A percentile compares a stretch with the other conserved stretches of the same genome.
phyloP scores from a whole-genome alignment of 139 green algal genomes.

The Coelastrella sp. region DNA sequence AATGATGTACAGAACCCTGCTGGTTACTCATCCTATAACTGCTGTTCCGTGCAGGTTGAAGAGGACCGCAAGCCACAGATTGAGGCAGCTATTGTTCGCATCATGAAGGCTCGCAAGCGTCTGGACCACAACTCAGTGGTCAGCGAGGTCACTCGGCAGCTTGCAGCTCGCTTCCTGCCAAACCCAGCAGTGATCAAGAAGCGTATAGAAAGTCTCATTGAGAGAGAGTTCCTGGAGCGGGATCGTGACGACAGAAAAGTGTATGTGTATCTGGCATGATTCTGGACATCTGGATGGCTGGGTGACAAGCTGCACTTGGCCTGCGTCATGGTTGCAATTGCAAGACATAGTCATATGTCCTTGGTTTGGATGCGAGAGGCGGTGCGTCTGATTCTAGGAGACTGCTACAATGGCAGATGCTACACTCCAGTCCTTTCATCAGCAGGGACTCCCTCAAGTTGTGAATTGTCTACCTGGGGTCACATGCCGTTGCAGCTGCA shows the following conservation, averaged over 20 bases:
- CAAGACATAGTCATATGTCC: too few species aligned
- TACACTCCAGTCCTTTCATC: too few species aligned
- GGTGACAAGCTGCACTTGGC: too few species aligned
- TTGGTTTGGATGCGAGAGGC: too few species aligned
- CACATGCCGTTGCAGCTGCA: too few species aligned
- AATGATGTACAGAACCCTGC: too few species aligned
- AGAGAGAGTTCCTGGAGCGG: slow-evolving; percentile 96
- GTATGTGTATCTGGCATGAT: slow-evolving; percentile 89
- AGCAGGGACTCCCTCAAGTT: too few species aligned
- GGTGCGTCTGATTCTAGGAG: too few species aligned
- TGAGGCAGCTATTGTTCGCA: slow-evolving; percentile 97
- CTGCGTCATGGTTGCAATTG: too few species aligned
- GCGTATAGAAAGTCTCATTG: slow-evolving; percentile 97
- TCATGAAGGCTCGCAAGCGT: slow-evolving; percentile 93
- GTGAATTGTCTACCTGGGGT: too few species aligned
- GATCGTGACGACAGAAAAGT: slow-evolving; percentile 92
- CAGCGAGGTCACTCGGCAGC: slow-evolving; percentile 93
- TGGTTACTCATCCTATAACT: background rate
- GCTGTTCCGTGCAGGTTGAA: slow-evolving; percentile 74
- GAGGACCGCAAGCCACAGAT: slow-evolving; percentile 99
- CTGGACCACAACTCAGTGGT: slow-evolving; percentile 96
- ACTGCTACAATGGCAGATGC: too few species aligned
- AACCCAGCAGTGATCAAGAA: slow-evolving; percentile 97
- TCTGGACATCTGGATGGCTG: too few species aligned
- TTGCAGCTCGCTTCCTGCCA: slow-evolving; percentile 89